Conservation (phyloP, 441 rosid species). For the Populus hybrid region DNA sequence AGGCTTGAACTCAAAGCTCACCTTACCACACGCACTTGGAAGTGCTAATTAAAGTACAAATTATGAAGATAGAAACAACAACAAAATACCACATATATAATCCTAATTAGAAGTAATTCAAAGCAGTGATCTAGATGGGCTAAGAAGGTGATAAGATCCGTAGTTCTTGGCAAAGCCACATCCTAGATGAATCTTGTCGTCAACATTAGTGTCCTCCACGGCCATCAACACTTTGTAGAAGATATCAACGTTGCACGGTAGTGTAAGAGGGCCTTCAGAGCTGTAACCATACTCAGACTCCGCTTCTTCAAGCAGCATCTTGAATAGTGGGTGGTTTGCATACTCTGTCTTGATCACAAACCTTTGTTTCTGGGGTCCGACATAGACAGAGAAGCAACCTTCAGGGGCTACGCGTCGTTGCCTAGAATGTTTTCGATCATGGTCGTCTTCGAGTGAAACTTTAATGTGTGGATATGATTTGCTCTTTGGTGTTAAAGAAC, state of each 20-base stretch:
- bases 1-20: not conserved
- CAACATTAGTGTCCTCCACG: constrained; percentile 30
- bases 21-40: not conserved
- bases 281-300: constrained; percentile 60
- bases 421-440: not conserved
- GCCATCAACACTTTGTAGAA: constrained; percentile 46
- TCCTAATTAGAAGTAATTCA: constrained; percentile 27
- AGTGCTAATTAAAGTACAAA: not conserved
- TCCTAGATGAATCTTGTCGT: constrained; percentile 12
- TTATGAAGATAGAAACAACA: not conserved
- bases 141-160: constrained; percentile 34
- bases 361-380: constrained; percentile 54
- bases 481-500: constrained; percentile 32
- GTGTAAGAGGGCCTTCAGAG: constrained; percentile 57
- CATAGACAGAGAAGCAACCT: constrained; percentile 70
- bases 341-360: constrained; percentile 55
- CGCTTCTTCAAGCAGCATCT: constrained; percentile 60
- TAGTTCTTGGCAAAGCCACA: constrained; percentile 30
- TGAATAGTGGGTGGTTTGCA: constrained; percentile 65
- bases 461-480: constrained; percentile 36
- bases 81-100: no score
- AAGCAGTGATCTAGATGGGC: constrained; percentile 34
- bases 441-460: not conserved
- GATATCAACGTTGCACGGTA: constrained; percentile 59
- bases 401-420: constrained; percentile 48